Evolutionary conservation across 2,329 filamentous ascomycete species (phyloP).

Genomic region (Penicillium sclerotigenum): DNA sequence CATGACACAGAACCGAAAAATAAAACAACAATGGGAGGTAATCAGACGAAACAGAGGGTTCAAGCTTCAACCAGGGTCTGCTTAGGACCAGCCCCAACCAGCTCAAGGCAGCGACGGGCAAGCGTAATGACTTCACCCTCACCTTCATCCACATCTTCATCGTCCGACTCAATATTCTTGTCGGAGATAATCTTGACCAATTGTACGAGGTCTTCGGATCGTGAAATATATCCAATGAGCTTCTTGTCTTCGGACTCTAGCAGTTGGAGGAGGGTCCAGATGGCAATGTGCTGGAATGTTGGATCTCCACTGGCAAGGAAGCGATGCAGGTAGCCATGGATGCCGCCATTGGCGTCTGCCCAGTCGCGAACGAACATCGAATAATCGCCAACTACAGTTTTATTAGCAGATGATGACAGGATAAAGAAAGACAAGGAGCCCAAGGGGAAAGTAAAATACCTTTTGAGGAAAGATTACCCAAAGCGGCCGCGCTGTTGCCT

Average conservation of each 20-base stretch:
- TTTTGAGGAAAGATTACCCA: slow-evolving; percentile 96
- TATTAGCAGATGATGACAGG: slow-evolving; percentile 13
- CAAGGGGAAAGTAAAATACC: slow-evolving; percentile 52
- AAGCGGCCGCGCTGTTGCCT: slow-evolving; percentile 91
- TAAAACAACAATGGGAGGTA: slow-evolving; percentile 6
- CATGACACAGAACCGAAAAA: slow-evolving; percentile 14
- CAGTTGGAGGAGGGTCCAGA: slow-evolving; percentile 94
- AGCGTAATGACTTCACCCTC: slow-evolving; percentile 91
- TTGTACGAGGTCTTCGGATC: slow-evolving; percentile 84
- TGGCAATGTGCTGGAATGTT: slow-evolving; percentile 98
- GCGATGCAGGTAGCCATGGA: slow-evolving; percentile 88
- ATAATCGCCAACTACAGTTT: slow-evolving; percentile 78
- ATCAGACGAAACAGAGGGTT: slow-evolving; percentile 4
- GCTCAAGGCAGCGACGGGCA: slow-evolving; percentile 83
- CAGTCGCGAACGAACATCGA: slow-evolving; percentile 93
- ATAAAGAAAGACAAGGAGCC: background rate
- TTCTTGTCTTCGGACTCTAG: slow-evolving; percentile 91
- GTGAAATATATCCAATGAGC: slow-evolving; percentile 82
- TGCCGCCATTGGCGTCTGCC: slow-evolving; percentile 86
- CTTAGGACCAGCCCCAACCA: slow-evolving; percentile 75
- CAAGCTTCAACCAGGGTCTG: slow-evolving; percentile 75
- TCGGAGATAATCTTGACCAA: slow-evolving; percentile 91
- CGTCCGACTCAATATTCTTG: slow-evolving; percentile 80
- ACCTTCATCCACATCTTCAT: slow-evolving; percentile 82
- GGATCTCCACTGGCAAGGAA: slow-evolving; percentile 93